A percentile compares a stretch with the other conserved stretches of the same genome.
These are phyloP conservation scores for Verticillium tricorpus DNA, from an alignment of 2,329 filamentous ascomycete species.

Conservation along the genomic window DNA sequence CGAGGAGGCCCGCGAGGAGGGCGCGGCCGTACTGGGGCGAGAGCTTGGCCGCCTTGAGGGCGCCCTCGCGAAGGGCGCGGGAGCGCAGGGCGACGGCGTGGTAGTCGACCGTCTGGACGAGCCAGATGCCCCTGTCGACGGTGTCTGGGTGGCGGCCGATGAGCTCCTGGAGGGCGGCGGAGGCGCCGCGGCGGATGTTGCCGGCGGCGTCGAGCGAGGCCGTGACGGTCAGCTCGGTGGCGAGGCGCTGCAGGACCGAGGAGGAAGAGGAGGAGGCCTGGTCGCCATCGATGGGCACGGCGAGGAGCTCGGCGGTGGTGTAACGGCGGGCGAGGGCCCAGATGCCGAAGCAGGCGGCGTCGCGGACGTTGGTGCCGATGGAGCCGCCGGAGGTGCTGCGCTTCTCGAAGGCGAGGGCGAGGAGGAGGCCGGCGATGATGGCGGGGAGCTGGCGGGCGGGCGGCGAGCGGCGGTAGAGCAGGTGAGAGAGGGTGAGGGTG, in stretches of 20 bases:
- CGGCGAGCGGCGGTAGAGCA: constrained; percentile 80
- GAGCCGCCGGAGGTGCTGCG: constrained; percentile 79
- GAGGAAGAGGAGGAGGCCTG: constrained; percentile 31
- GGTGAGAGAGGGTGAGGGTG: constrained; percentile 79
- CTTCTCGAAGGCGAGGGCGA: constrained; percentile 85
- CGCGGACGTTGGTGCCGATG: constrained; percentile 83
- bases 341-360: constrained; percentile 93
- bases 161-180: constrained; percentile 89
- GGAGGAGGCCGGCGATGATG: constrained; percentile 71
- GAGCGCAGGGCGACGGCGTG: constrained; percentile 86
- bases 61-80: constrained; percentile 75
- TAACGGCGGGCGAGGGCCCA: constrained; percentile 91
- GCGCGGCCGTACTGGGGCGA: constrained; percentile 65
- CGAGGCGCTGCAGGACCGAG: constrained; percentile 72
- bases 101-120: constrained; percentile 91
- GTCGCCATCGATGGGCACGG: constrained; percentile 48
- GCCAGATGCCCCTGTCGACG: constrained; percentile 72
- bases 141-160: constrained; percentile 89
- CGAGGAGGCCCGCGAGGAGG: constrained; percentile 65
- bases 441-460: constrained; percentile 65
- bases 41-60: constrained; percentile 62
- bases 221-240: constrained; percentile 73
- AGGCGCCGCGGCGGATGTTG: constrained; percentile 89
- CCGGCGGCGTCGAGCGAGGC: constrained; percentile 86
- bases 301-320: constrained; percentile 69